Evolutionary conservation across 2,329 filamentous ascomycete genomes (phyloP).

Genomic region (Aspergillus vadensis): DNA sequence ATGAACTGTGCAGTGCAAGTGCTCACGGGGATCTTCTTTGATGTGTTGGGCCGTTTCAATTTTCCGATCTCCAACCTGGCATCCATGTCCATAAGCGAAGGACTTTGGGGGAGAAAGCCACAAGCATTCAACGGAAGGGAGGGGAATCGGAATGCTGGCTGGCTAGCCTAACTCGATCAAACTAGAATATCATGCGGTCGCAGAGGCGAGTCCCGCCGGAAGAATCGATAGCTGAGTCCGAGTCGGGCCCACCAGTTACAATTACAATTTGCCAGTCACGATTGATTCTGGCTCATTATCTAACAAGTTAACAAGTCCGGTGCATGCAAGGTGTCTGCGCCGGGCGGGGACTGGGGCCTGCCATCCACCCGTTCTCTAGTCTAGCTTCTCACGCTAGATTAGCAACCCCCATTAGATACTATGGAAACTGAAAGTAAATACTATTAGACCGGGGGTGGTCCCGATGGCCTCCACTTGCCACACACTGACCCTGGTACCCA

Average conservation of each 20-base stretch:
- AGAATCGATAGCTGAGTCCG: neutral
- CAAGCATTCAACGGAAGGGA: too few relatives aligned
- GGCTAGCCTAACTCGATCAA: neutral
- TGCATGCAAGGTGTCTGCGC: neutral
- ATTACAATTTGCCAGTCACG: too few relatives aligned
- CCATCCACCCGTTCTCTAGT: neutral
- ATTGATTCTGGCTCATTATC: neutral
- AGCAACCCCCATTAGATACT: too few relatives aligned
- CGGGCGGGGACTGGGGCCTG: neutral
- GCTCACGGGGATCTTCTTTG: neutral
- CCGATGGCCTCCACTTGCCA: too few relatives aligned
- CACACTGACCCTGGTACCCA: too few relatives aligned
- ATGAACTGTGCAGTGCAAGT: neutral
- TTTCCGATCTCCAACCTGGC: neutral
- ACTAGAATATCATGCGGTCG: neutral
- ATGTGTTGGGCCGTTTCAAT: neutral
- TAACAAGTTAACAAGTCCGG: neutral
- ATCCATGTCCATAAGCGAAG: neutral
- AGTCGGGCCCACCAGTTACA: neutral
- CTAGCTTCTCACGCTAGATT: neutral
- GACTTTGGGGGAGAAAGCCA: too few relatives aligned
- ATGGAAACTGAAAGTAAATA: too few relatives aligned
- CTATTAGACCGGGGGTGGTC: too few relatives aligned
- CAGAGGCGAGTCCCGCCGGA: neutral
- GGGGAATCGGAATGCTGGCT: neutral